Evolutionary conservation across 345 rosid genomes (phyloP).

Genomic region (Gossypium arboreum): DNA sequence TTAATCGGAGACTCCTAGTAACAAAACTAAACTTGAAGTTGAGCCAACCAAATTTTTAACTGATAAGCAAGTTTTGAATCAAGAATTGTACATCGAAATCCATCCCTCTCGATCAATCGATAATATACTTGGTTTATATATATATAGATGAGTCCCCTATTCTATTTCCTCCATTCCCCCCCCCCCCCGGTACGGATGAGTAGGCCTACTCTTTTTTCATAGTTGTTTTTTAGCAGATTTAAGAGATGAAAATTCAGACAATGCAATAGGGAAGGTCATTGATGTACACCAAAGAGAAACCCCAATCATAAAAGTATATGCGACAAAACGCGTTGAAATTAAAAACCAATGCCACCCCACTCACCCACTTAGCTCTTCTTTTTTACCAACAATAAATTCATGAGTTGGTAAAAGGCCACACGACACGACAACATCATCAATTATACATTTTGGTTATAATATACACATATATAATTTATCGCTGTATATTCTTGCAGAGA

Average conservation of each 20-base stretch:
- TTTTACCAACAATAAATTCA: background rate
- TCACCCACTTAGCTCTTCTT: background rate
- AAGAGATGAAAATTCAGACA: background rate
- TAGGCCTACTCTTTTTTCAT: background rate
- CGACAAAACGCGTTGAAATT: background rate
- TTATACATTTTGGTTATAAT: background rate
- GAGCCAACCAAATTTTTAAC: too few relatives aligned
- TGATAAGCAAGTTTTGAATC: too few relatives aligned
- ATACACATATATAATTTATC: background rate
- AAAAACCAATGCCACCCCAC: background rate
- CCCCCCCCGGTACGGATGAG: background rate
- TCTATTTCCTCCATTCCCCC: background rate
- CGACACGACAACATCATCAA: background rate
- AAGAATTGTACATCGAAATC: accelerated
- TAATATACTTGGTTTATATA: too few relatives aligned
- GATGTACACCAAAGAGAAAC: background rate
- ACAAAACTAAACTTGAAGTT: too few relatives aligned
- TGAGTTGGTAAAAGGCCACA: background rate
- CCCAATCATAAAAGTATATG: background rate
- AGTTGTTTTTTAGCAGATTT: background rate
- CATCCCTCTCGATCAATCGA: too few relatives aligned
- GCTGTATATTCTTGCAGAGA: background rate
- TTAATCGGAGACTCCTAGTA: too few relatives aligned
- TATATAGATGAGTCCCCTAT: background rate
- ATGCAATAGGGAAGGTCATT: background rate